These are phyloP conservation scores for Cryptosporidium viatorum DNA, from an alignment of 169 alveolate species.

Conservation along the genomic window DNA sequence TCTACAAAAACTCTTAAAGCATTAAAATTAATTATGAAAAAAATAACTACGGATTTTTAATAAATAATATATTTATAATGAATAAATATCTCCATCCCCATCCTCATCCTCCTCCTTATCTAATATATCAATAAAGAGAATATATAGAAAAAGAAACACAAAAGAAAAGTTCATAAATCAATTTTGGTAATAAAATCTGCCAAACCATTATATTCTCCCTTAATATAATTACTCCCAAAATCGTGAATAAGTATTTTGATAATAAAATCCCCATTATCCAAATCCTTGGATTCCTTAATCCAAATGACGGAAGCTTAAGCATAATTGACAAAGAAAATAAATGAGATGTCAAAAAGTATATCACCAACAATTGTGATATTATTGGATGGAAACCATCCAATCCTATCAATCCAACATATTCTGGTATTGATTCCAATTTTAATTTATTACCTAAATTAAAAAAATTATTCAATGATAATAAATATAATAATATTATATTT, in stretches of 20 bases:
- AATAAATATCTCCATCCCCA: background rate
- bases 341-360: conserved; percentile 48
- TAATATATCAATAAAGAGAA: background rate
- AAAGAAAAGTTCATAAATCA: conserved; percentile 30
- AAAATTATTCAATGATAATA: conserved; percentile 12
- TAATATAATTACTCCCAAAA: conserved; percentile 26
- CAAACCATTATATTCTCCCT: conserved; percentile 31
- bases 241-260: conserved; percentile 8
- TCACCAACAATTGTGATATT: conserved; percentile 1
- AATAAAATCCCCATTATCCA: conserved; percentile 10
- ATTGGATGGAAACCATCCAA: background rate
- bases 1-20: too few relatives aligned
- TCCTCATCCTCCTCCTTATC: background rate
- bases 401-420: conserved; percentile 63
- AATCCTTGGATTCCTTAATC: conserved; percentile 14
- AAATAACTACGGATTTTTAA: too few relatives aligned
- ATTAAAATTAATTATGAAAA: too few relatives aligned
- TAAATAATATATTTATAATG: too few relatives aligned
- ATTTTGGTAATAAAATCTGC: conserved; percentile 45
- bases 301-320: background rate
- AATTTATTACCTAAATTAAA: conserved; percentile 51
- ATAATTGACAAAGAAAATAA: conserved; percentile 1
- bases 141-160: conserved; percentile 5
- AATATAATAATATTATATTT: background rate
- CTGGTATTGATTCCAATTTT: conserved; percentile 33